A percentile compares a stretch with the other conserved stretches of the same genome.
Evolutionary conservation across 2,329 filamentous ascomycete genomes (phyloP).

Genomic region (Cladosporium austrohemisphaericum): DNA sequence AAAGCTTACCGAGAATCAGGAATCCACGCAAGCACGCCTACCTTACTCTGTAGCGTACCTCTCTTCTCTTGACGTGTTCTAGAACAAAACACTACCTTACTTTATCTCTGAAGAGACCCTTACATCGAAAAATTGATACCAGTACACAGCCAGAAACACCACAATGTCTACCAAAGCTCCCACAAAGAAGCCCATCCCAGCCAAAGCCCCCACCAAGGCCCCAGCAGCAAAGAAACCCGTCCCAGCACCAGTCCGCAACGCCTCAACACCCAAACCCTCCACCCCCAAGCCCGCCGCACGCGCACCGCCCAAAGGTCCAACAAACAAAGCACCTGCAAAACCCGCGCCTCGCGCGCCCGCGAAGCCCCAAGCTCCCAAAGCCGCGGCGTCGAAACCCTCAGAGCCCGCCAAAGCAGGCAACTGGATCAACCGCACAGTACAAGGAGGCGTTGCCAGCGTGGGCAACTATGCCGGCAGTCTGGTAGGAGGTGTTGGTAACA

Average conservation of each 20-base stretch:
- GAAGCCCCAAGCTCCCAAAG: slow-evolving; percentile 5
- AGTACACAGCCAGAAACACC: neutral
- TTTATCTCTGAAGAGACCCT: too few relatives aligned
- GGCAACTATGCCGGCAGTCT: slow-evolving; percentile 44
- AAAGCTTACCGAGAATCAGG: too few relatives aligned
- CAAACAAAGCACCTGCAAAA: slow-evolving; percentile 14
- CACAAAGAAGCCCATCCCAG: slow-evolving; percentile 16
- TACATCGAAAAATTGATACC: neutral
- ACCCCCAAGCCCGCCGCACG: slow-evolving; percentile 3
- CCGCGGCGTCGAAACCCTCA: neutral
- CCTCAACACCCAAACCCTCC: slow-evolving; percentile 13
- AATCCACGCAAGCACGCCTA: too few relatives aligned
- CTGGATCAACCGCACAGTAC: slow-evolving; percentile 46
- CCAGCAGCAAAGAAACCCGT: slow-evolving; percentile 15
- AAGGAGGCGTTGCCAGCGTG: slow-evolving; percentile 40
- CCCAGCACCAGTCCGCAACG: slow-evolving; percentile 4
- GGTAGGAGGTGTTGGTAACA: slow-evolving; percentile 43
- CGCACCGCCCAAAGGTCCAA: slow-evolving; percentile 13
- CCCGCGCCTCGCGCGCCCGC: slow-evolving; percentile 11
- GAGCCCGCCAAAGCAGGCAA: slow-evolving; percentile 30
- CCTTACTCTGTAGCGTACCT: too few relatives aligned
- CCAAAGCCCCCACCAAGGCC: slow-evolving; percentile 2
- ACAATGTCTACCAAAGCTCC: slow-evolving; percentile 16
- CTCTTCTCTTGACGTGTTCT: neutral
- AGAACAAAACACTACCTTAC: neutral